Percentiles rank a stretch among this genome's conserved stretches.
Evolutionary conservation across 2,329 filamentous ascomycete species (phyloP).

Genomic region (Scytalidium sp.): DNA sequence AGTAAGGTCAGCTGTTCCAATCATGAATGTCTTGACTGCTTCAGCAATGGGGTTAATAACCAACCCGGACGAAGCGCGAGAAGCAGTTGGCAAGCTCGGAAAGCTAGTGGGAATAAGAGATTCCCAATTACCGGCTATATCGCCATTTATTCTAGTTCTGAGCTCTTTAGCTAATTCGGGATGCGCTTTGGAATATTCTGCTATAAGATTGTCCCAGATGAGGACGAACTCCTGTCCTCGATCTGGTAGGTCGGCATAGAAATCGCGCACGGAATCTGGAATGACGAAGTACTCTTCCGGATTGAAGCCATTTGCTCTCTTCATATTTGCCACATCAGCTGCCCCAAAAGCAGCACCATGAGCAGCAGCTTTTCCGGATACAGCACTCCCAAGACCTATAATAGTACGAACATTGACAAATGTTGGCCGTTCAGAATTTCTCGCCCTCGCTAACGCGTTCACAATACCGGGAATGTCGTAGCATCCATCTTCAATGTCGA

Average conservation of each 20-base stretch:
- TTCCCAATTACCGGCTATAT: slow-evolving; percentile 45
- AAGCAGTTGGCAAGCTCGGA: slow-evolving; percentile 44
- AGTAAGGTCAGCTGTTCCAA: slow-evolving; percentile 51
- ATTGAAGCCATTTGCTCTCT: slow-evolving; percentile 37
- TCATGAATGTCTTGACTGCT: slow-evolving; percentile 45
- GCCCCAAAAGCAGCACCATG: slow-evolving; percentile 19
- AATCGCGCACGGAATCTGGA: slow-evolving; percentile 44
- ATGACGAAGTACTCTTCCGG: slow-evolving; percentile 29
- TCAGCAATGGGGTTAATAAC: slow-evolving; percentile 50
- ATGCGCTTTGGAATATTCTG: slow-evolving; percentile 39
- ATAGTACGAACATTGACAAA: slow-evolving; percentile 50
- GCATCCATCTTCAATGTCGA: slow-evolving; percentile 43
- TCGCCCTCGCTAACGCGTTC: slow-evolving; percentile 36
- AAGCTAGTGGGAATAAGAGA: slow-evolving; percentile 45
- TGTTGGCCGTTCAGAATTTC: slow-evolving; percentile 40
- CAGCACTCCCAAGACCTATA: slow-evolving; percentile 41
- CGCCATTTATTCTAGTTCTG: slow-evolving; percentile 42
- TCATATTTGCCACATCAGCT: slow-evolving; percentile 21
- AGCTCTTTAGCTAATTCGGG: slow-evolving; percentile 50
- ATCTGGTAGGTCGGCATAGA: slow-evolving; percentile 39
- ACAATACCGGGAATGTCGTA: slow-evolving; percentile 41
- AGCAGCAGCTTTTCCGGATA: slow-evolving; percentile 25
- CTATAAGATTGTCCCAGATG: slow-evolving; percentile 43
- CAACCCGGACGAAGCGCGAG: slow-evolving; percentile 46
- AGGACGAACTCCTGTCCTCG: slow-evolving; percentile 42